These are phyloP conservation scores for Candida manassasensis DNA, from an alignment of 805 yeast species.

Conservation along the genomic window DNA sequence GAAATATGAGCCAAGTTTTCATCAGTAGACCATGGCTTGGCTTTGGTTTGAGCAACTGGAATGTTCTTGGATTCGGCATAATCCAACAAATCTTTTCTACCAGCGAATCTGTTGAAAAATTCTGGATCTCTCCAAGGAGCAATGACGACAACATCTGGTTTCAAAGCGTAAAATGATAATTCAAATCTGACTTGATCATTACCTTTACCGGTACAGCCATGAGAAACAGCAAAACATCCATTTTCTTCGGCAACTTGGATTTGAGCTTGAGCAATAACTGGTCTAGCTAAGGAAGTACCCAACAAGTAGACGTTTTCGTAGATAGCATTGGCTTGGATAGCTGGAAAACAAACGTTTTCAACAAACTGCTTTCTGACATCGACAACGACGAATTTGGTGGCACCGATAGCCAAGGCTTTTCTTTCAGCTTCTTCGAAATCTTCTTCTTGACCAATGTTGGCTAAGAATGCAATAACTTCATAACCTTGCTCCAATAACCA, in stretches of 20 bases:
- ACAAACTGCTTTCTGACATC: conserved; percentile 96
- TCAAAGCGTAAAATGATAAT: conserved; percentile 92
- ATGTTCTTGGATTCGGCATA: conserved; percentile 90
- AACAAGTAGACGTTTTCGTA: conserved; percentile 95
- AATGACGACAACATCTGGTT: conserved; percentile 93
- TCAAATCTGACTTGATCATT: conserved; percentile 99
- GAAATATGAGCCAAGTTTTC: conserved; percentile 99
- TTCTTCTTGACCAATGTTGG: conserved; percentile 98
- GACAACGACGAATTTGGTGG: conserved; percentile 87
- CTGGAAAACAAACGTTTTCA: conserved; percentile 89
- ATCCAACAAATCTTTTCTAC: conserved; percentile 92
- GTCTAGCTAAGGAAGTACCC: conserved; percentile 98
- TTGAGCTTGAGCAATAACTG: conserved; percentile 97
- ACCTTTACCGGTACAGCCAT: conserved; percentile 99
- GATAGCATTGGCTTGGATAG: conserved; percentile 95
- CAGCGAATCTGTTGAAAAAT: conserved; percentile 93
- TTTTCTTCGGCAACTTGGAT: conserved; percentile 94
- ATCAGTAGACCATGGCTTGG: conserved; percentile 99
- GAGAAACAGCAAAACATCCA: conserved; percentile 98
- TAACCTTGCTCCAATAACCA: conserved; percentile 98
- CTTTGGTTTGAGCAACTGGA: conserved; percentile 94
- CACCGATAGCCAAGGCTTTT: conserved; percentile 96
- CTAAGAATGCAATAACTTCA: conserved; percentile 97
- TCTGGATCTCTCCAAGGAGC: conserved; percentile 99
- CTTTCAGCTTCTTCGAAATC: conserved; percentile 96